Evolutionary conservation across 78 protist species (phyloP), one percentile per base, ranked within the genome.

Genomic region (Dictyostelium capitatum): DNA sequence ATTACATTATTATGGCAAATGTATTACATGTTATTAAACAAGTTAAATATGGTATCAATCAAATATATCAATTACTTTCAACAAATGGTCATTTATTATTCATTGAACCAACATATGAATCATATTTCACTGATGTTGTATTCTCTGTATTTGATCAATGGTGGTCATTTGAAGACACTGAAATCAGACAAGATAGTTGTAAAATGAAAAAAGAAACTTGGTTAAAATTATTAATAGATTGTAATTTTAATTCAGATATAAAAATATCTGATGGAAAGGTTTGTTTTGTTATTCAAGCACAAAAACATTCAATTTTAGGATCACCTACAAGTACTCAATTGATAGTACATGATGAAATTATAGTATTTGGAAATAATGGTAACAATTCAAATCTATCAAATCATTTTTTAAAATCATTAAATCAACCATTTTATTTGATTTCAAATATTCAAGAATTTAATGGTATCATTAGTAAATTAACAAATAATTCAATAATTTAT

Each of bases 1-100:
- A 73, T 37, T 73, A 43, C 20, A 30, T 73, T n/a, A 37, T 73
- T 9, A 37, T 73, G 80, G 41, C 54, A 1, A 73, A 73, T 73
- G 80, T 73, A 15, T 17, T 73, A 17, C 59, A 73, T 73, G 2
- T 46, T 47, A 19, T 20, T 6, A 73, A 23, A 23, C 19, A 59
- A 8, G 11, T 59, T 59, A 59, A 59, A 59, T 2, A 2, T 2
- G 15, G 10, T 0, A 7, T 23, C 0, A 15, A 59, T 23, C 28
- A 73, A 46, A 46, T 73, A 2, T 20, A 72, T 43, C 10, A 43
- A 43, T 17, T 72, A 12, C 47, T 73, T 20, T n/a, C 20, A 23
- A 23, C 37, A 32, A 37, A 37, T n/a, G 80, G 80, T n/a, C 80
- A 73, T 15, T 6, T 73, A 15, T 4, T 73, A 43, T 47, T 47